Conservation (phyloP, 2,329 filamentous ascomycete species). For the Immersiporthe knoxdaviesiana region DNA sequence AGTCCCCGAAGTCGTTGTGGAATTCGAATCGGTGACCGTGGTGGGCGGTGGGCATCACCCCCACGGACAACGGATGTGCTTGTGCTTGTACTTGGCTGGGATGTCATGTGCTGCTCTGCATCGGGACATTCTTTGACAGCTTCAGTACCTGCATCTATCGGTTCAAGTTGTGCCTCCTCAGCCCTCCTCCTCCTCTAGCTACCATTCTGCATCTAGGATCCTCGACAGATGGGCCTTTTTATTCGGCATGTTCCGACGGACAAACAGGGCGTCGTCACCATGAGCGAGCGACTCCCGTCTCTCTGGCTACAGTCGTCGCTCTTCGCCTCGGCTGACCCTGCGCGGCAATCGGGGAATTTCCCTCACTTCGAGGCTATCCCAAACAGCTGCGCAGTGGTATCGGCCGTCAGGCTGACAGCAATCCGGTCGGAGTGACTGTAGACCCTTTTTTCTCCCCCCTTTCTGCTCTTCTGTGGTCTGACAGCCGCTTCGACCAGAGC, state of each 20-base stretch:
- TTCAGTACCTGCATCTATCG: not conserved
- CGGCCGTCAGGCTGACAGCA: slow-evolving; percentile 1
- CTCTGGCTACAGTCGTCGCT: slow-evolving; percentile 19
- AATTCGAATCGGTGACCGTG: slow-evolving; percentile 5
- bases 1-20: slow-evolving; percentile 17
- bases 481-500: slow-evolving; percentile 1
- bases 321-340: slow-evolving; percentile 10
- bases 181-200: not conserved
- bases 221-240: not conserved
- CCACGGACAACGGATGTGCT: slow-evolving; percentile 2
- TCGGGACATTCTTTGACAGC: not conserved
- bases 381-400: not conserved
- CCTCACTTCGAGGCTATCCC: not conserved
- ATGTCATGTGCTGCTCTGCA: not conserved
- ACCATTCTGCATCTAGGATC: not conserved
- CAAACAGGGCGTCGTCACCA: not conserved
- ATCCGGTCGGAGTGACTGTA: slow-evolving; percentile 2
- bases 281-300: not conserved
- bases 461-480: not conserved
- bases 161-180: not conserved
- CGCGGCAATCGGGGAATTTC: not conserved
- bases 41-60: too few relatives aligned
- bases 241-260: not conserved
- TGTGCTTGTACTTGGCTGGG: slow-evolving; percentile 9
- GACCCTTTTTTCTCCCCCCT: not conserved